These are phyloP conservation scores for Quercus suber DNA, from an alignment of 306 rosid genomes.

Conservation along the genomic window DNA sequence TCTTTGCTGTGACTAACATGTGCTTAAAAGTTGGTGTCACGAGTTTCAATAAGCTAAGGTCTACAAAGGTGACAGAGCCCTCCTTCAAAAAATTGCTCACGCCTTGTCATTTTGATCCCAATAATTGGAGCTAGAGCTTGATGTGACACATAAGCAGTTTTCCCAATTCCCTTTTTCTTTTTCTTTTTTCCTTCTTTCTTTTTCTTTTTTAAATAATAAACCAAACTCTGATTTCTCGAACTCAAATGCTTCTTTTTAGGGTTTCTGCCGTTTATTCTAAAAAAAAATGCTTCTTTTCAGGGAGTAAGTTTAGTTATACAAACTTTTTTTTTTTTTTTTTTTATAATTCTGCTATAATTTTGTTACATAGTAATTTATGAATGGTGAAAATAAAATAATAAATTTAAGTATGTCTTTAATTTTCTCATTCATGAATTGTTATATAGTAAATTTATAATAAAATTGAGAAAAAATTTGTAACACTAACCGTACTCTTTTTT, in stretches of 20 bases:
- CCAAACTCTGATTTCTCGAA: no score
- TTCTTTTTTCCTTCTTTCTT: background rate
- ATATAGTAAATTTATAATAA: no score
- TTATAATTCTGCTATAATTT: no score
- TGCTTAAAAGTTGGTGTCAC: conserved; percentile 32
- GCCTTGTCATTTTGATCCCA: conserved; percentile 7
- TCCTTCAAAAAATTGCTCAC: conserved; percentile 21
- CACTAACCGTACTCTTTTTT: background rate
- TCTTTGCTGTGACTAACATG: conserved; percentile 20
- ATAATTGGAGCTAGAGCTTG: conserved; percentile 2
- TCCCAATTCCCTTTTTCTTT: background rate
- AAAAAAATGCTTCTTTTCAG: no score
- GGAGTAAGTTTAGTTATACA: no score
- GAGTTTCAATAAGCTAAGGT: conserved; percentile 22
- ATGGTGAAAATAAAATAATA: no score
- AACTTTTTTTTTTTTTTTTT: no score
- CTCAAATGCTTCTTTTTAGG: no score
- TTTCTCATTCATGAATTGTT: rapidly evolving
- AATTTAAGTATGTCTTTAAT: no score
- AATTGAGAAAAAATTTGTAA: no score
- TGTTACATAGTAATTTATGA: no score
- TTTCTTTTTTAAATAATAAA: background rate
- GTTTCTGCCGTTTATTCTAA: no score
- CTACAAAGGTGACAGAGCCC: background rate
- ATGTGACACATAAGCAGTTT: conserved; percentile 16